Conservation (phyloP, 2,329 filamentous ascomycete genomes). For the Cercospora nicotianae region DNA sequence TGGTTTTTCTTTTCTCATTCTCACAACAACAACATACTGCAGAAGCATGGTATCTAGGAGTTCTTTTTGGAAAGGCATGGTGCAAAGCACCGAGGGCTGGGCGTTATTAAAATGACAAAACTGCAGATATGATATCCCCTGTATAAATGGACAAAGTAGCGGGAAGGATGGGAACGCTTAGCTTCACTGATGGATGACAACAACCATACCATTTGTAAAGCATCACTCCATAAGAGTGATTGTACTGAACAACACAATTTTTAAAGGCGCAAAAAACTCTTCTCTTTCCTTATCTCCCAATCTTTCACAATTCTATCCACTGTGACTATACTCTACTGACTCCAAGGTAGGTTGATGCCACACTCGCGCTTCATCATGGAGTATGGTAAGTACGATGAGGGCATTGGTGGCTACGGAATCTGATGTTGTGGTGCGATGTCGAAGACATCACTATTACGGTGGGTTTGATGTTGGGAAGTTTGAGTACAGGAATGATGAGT, state of each 20-base stretch:
- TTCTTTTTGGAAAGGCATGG: slow-evolving; percentile 19
- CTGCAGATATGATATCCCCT: slow-evolving; percentile 25
- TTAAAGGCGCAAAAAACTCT: neutral
- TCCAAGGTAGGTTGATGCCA: neutral
- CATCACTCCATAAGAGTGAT: slow-evolving; percentile 1
- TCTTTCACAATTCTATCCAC: neutral
- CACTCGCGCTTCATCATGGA: neutral
- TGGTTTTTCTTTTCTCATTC: slow-evolving; percentile 15
- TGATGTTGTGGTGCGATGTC: no score
- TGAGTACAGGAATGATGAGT: no score
- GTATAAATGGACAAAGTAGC: slow-evolving; percentile 23
- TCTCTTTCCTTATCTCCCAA: neutral
- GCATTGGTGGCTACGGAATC: no score
- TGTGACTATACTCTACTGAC: neutral
- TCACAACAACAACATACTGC: slow-evolving; percentile 22
- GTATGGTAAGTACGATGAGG: neutral
- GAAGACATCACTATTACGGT: no score
- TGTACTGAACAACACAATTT: slow-evolving; percentile 4
- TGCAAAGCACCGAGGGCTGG: slow-evolving; percentile 12
- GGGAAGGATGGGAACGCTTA: slow-evolving; percentile 18
- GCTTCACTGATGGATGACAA: slow-evolving; percentile 10
- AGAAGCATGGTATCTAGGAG: slow-evolving; percentile 18
- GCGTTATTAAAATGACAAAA: slow-evolving; percentile 23
- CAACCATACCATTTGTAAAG: neutral
- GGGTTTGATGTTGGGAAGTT: no score